Conservation (phyloP, 345 rosid genomes). For the Populus tremula region DNA sequence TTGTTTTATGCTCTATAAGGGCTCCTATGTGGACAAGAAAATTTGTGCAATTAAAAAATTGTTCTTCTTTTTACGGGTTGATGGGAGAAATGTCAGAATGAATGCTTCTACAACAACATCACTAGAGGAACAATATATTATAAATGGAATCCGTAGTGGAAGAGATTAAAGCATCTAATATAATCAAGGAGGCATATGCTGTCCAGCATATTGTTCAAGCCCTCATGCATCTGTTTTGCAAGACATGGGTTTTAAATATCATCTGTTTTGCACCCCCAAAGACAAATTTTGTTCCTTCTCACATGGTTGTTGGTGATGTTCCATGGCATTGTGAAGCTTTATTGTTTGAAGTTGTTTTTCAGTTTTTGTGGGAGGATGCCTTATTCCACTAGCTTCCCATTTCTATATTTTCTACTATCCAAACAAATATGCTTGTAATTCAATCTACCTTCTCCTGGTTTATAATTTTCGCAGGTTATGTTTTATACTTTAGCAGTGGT, state of each 20-base stretch:
- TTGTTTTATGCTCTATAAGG: neutral
- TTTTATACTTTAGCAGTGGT: conserved; percentile 85
- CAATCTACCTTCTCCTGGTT: neutral
- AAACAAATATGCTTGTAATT: neutral
- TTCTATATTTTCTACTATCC: neutral
- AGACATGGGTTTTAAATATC: too few species aligned
- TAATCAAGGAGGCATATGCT: too few species aligned
- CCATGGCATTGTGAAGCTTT: too few species aligned
- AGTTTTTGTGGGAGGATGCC: too few species aligned
- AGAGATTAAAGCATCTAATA: too few species aligned
- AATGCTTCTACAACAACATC: neutral
- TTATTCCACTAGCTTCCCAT: neutral
- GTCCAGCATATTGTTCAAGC: too few species aligned
- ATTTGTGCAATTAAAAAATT: neutral
- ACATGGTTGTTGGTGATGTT: too few species aligned
- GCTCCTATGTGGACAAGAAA: neutral
- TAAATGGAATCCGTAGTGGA: neutral
- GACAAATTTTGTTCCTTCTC: too few species aligned
- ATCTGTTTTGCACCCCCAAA: too few species aligned
- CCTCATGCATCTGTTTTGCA: too few species aligned
- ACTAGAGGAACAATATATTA: neutral
- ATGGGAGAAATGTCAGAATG: neutral
- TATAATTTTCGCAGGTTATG: conserved; percentile 68
- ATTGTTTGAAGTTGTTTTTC: too few species aligned
- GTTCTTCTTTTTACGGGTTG: neutral